Base-by-base conservation (phyloP, 2,329 filamentous ascomycete species). In the Fusarium mundagurra region DNA sequence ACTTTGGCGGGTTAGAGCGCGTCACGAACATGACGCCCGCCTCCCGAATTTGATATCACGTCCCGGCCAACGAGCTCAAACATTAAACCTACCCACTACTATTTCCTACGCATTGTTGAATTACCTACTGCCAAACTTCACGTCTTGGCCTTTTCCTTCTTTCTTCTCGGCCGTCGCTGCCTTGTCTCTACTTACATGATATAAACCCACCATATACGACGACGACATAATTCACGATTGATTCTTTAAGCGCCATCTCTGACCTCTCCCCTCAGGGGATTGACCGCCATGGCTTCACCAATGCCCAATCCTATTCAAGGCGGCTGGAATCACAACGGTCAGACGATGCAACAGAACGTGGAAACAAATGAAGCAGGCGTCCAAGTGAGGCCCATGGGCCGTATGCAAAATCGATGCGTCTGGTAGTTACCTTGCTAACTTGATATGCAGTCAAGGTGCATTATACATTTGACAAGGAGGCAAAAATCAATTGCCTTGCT, bases 391-490 rank as follows among this genome's bases (percentile, higher is more conserved):
- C 85, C 87, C 47, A 92, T 94, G 90, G 91, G 91, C 84, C 87
- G 91, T 93, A 90, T 82, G 91, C 57, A 65, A 51, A 74, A 61
- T 61, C 58, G 58, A 47, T 67, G 53, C 65, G 58, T 43, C 51
- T 39, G 31, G 43, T 55, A 12, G 48, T 71, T 61, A 24, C 18
- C 53, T 75, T 29, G 65, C 78, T 77, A 73, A 78, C 76, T 29
- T 47, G 45, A 57, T 47, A 43, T 75, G 47, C 83, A 97, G 95
- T 98, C 83, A 98, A 98, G 88, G 93, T 98, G 57, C 92, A 97
- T 70, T 99, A 98, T 84, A 98, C 95, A 38, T 98, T 98, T 84
- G 95, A 98, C 82, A 92, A 92, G 80, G 92, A 96, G 76, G 92
- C 91, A 84, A 95, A 95, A 83, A 92, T 94, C 73, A 95, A 96